These are phyloP conservation scores for Kuraishia piskuri DNA, from an alignment of 805 yeast genomes.

Conservation along the genomic window DNA sequence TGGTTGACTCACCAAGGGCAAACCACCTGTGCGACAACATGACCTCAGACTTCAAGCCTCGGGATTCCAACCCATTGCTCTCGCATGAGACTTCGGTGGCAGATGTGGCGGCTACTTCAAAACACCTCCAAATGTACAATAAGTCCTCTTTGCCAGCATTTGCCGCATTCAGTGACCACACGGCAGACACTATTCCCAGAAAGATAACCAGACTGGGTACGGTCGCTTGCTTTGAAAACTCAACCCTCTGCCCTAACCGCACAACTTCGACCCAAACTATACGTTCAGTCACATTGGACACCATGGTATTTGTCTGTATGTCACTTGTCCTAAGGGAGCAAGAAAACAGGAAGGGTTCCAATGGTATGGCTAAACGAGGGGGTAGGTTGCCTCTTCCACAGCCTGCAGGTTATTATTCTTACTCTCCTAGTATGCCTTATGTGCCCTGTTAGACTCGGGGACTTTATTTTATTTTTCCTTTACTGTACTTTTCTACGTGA, in stretches of 20 bases:
- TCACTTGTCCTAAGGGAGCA: conserved; percentile 9
- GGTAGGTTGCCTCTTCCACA: background rate
- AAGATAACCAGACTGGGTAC: conserved; percentile 5
- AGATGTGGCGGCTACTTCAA: conserved; percentile 5
- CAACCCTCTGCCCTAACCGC: conserved; percentile 3
- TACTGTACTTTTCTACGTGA: background rate
- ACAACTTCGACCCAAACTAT: conserved; percentile 6
- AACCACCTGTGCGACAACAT: conserved; percentile 7
- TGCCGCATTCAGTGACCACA: conserved; percentile 6
- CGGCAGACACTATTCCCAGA: conserved; percentile 5
- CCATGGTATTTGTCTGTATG: conserved; percentile 8
- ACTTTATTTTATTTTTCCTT: background rate
- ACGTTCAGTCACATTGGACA: conserved; percentile 7
- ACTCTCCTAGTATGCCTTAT: background rate
- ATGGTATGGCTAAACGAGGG: background rate
- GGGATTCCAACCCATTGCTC: conserved; percentile 6
- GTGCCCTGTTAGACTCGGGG: background rate
- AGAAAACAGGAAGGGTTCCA: conserved; percentile 8
- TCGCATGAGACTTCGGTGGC: conserved; percentile 6
- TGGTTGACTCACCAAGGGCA: conserved; percentile 6
- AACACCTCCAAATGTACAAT: conserved; percentile 6
- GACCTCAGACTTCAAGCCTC: conserved; percentile 7
- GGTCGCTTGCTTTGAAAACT: conserved; percentile 6
- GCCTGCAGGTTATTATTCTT: background rate
- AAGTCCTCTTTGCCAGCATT: conserved; percentile 9